A percentile compares a stretch with the other conserved stretches of the same genome.
Conservation (phyloP, 805 yeast species). For the Saccharomycopsis capsularis region DNA sequence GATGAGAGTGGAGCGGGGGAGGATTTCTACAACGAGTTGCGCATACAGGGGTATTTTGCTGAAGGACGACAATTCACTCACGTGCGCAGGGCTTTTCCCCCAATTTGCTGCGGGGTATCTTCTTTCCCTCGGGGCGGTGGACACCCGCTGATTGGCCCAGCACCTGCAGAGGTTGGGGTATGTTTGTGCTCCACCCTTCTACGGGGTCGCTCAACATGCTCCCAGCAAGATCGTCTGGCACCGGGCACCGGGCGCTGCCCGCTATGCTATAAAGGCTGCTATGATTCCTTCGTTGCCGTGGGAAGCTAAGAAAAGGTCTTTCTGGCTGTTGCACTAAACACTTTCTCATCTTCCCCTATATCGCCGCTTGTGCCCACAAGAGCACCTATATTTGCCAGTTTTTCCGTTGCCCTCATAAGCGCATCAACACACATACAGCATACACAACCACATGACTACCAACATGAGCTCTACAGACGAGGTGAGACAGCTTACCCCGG, state of each 20-base stretch:
- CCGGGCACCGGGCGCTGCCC: too few relatives aligned
- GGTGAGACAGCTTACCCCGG: conserved; percentile 20
- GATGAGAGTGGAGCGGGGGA: too few relatives aligned
- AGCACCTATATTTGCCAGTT: too few relatives aligned
- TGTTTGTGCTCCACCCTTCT: background rate
- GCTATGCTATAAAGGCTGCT: too few relatives aligned
- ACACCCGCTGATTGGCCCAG: background rate
- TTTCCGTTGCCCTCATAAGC: background rate
- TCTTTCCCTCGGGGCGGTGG: background rate
- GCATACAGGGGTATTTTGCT: too few relatives aligned
- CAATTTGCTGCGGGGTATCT: background rate
- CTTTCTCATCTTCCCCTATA: background rate
- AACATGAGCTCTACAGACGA: conserved; percentile 4
- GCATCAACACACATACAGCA: too few relatives aligned
- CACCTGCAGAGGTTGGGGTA: background rate
- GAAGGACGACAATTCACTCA: too few relatives aligned
- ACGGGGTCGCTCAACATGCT: background rate
- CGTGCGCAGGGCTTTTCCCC: too few relatives aligned
- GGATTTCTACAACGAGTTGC: too few relatives aligned
- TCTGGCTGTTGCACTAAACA: background rate
- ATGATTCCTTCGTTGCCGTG: too few relatives aligned
- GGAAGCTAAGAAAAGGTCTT: too few relatives aligned
- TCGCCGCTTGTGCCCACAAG: background rate
- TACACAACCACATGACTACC: background rate
- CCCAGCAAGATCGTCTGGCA: too few relatives aligned